phyloP scores from a whole-genome alignment of 2,329 filamentous ascomycete species.

The Beauveria pseudobassiana region DNA sequence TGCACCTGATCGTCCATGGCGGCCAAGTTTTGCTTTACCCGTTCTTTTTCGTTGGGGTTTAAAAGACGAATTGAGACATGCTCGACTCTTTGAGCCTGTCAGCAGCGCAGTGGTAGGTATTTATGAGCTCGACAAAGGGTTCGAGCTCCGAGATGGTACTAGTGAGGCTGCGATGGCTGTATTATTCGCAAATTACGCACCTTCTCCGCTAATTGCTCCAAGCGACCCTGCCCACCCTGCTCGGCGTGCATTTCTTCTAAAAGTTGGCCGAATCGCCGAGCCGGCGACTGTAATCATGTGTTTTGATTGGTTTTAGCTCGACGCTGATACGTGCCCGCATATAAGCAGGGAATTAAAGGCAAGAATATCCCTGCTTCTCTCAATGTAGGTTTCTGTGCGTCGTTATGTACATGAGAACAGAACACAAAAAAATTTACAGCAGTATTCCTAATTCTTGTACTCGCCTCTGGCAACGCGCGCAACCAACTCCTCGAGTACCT shows the following conservation, averaged over 20 bases:
- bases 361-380: no score
- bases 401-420: no score
- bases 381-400: no score
- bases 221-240: background rate
- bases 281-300: background rate
- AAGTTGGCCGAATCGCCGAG: constrained; percentile 7
- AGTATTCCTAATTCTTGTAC: constrained; percentile 15
- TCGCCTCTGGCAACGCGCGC: constrained; percentile 31
- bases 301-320: background rate
- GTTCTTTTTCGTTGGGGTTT: background rate
- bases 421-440: no score
- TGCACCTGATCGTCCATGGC: background rate
- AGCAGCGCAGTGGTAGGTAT: background rate
- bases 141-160: background rate
- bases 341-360: background rate
- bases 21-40: background rate
- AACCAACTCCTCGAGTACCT: constrained; percentile 45
- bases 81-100: background rate
- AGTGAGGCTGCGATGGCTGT: background rate
- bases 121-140: background rate
- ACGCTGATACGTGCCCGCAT: background rate
- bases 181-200: constrained; percentile 3
- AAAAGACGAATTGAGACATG: background rate
- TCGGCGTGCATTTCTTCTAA: background rate
- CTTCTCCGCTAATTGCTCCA: constrained; percentile 4